Evolutionary conservation across 441 rosid genomes (phyloP).

Genomic region (Croton laevigatus): DNA sequence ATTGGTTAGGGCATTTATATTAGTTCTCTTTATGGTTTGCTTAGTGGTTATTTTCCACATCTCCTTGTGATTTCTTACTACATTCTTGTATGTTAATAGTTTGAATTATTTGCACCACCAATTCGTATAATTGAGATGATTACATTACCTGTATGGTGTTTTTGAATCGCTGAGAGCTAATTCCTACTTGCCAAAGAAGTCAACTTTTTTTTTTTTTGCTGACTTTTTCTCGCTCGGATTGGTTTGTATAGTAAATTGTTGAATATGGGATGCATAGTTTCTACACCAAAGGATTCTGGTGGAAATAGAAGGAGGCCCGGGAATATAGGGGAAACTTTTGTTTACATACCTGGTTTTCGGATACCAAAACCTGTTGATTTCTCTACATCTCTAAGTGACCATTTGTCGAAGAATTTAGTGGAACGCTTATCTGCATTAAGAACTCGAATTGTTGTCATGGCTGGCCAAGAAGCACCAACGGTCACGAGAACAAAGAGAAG

Average conservation of each 20-base stretch:
- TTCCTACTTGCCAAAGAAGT: neutral
- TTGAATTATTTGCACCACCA: slow-evolving; percentile 12
- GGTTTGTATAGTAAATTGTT: slow-evolving; percentile 32
- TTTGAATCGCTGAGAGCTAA: slow-evolving; percentile 3
- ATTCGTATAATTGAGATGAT: slow-evolving; percentile 19
- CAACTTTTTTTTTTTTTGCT: slow-evolving; percentile 16
- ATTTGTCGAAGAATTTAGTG: slow-evolving; percentile 66
- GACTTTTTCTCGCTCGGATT: slow-evolving; percentile 28
- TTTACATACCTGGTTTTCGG: slow-evolving; percentile 90
- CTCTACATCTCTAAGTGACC: slow-evolving; percentile 63
- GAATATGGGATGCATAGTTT: slow-evolving; percentile 90
- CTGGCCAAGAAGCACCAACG: slow-evolving; percentile 96
- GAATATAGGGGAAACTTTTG: slow-evolving; percentile 81
- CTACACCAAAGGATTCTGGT: slow-evolving; percentile 66
- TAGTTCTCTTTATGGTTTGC: slow-evolving; percentile 29
- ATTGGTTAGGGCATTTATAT: slow-evolving; percentile 52
- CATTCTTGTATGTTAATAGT: slow-evolving; percentile 21
- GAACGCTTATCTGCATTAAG: slow-evolving; percentile 82
- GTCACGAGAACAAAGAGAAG: slow-evolving; percentile 82
- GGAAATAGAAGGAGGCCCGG: slow-evolving; percentile 82
- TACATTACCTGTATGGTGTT: slow-evolving; percentile 6
- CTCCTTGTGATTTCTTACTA: slow-evolving; percentile 30
- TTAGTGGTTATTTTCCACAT: slow-evolving; percentile 20
- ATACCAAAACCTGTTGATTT: slow-evolving; percentile 86
- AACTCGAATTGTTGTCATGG: slow-evolving; percentile 94